Evolutionary conservation across 306 rosid species (phyloP), one percentile per base, ranked within the genome.

Genomic region (Fragaria iinumae): DNA sequence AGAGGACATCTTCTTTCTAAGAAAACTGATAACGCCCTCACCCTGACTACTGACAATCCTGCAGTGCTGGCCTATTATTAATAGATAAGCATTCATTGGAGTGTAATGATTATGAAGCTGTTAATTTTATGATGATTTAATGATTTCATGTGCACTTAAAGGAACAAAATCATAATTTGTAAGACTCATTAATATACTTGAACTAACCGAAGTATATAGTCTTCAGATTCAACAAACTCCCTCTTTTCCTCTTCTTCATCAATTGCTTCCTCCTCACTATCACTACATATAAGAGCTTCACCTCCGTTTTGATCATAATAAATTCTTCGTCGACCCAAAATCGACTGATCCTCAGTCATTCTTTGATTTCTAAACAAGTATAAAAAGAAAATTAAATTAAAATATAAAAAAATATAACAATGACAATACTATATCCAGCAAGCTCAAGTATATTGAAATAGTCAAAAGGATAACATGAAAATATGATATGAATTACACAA

Each of bases 301-400:
- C 98, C 99, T 68, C 99, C 98, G 84, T 66, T 96, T 89, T 89
- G 98, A 79, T 91, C 99, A 84, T 96, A 96, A 86, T 96, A 96
- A 81, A 96, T 96, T 84, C 99, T 87, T 76, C 99, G 88, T 66
- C 99, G 92, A 83, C 99, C 99, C 41, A 96, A 77, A 50, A 96
- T 96, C 3, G 99, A 96, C 75, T 96, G 99, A 91, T 96, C 99
- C 83, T 96, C 99, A 11, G 97, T 91, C 99, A 96, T 96, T 87
- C 99, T 92, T 82, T 96, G 99, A 83, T 96, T 96, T 89, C 99
- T 96, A 89, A 70, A 78, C 16, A 83, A 79, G 74, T 52, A 75
- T 36, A 74, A 52, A 43, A 77, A 62, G 34, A 8, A 29, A 29
- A 62, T 1, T 5, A 62, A 27, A 13, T 8, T 2, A 29, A 29